phyloP scores from a whole-genome alignment of 1,139 yeast genomes.

The Diutina scorzettiae region DNA sequence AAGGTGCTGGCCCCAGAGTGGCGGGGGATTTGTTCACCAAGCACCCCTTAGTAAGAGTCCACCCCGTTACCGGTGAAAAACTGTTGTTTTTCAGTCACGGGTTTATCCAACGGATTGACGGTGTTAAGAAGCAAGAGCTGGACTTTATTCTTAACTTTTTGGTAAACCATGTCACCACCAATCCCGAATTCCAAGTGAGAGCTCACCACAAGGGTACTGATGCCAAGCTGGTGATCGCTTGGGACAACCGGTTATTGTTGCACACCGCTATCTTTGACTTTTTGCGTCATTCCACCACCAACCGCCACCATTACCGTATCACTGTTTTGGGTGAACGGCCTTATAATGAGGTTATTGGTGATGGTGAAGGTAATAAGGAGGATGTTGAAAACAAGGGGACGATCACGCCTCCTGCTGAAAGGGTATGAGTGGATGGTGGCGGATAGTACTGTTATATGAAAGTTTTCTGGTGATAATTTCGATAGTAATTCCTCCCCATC shows the following conservation, averaged over 20 bases:
- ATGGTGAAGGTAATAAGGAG: slow-evolving; percentile 5
- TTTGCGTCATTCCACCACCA: neutral
- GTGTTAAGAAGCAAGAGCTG: neutral
- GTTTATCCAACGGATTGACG: neutral
- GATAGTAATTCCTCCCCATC: neutral
- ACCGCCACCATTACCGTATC: slow-evolving; percentile 4
- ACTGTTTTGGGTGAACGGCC: slow-evolving; percentile 4
- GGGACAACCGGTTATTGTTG: slow-evolving; percentile 5
- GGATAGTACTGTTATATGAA: too few species aligned
- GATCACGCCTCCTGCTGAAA: slow-evolving; percentile 1
- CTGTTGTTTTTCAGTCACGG: slow-evolving; percentile 2
- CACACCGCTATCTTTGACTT: slow-evolving; percentile 5
- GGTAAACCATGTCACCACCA: neutral
- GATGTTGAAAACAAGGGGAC: neutral
- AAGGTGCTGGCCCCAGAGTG: slow-evolving; percentile 4
- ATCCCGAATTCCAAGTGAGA: slow-evolving; percentile 6
- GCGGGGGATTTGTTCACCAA: neutral
- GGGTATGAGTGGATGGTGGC: too few species aligned
- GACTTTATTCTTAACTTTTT: slow-evolving; percentile 4
- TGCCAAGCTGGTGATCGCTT: neutral
- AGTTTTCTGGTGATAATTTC: neutral
- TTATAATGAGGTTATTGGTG: slow-evolving; percentile 4
- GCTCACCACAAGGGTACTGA: neutral
- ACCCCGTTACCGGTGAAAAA: slow-evolving; percentile 6
- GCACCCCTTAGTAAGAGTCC: slow-evolving; percentile 5